Evolutionary conservation across 176 grass and related monocot species (phyloP).

Genomic region (Otatea glauca): DNA sequence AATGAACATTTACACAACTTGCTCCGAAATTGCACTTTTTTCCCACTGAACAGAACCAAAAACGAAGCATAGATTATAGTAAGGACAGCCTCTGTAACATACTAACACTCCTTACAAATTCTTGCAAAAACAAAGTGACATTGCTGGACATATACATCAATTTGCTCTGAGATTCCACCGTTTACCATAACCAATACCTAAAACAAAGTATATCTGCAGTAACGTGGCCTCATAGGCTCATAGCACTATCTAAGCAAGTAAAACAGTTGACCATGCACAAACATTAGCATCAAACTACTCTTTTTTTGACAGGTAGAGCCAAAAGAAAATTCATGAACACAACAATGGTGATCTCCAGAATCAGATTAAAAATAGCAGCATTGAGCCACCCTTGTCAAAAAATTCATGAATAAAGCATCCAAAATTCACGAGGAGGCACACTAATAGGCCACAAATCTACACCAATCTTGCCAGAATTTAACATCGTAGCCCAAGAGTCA

Average conservation of each 20-base stretch:
- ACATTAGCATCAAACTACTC: constrained; percentile 6
- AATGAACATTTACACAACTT: neutral
- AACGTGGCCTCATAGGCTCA: neutral
- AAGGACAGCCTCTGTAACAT: neutral
- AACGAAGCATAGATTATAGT: neutral
- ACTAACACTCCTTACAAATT: neutral
- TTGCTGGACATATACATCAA: neutral
- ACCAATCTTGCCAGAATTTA: neutral
- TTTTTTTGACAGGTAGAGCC: neutral
- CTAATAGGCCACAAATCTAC: neutral
- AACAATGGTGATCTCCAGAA: too few species aligned
- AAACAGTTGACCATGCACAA: neutral
- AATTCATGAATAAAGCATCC: too few species aligned
- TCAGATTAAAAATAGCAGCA: neutral
- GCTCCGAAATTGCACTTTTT: neutral
- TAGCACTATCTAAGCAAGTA: neutral
- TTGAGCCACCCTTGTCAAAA: neutral
- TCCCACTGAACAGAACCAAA: neutral
- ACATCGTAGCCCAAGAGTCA: neutral
- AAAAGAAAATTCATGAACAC: neutral
- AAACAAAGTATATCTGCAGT: neutral
- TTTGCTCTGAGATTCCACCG: neutral
- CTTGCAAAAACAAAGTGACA: neutral
- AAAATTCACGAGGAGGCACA: neutral
- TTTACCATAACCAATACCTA: neutral